Base-by-base conservation (phyloP, 306 rosid genomes). In the Mucuna pruriens region DNA sequence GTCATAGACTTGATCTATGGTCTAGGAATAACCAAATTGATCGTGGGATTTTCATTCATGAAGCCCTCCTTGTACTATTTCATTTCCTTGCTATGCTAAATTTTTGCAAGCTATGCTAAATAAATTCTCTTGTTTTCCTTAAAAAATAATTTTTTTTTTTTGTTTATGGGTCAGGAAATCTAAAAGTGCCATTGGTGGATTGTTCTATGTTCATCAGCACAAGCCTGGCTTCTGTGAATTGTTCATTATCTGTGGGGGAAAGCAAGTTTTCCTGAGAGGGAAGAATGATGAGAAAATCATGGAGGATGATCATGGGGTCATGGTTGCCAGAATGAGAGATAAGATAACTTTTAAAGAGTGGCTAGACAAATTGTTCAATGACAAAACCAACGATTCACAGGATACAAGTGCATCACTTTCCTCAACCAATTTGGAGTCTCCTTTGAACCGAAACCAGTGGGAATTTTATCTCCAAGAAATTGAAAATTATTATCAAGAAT, bases 291-390 rank as follows among this genome's bases (percentile, higher is more conserved):
- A 83, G 74, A 88, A 91, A 85, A 88, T 86, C 71, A 84, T 91
- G 92, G 97, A 92, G 78, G 92, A 95, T 83, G 97, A 89, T 68
- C 80, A 89, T 61, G 97, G 97, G 31, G 89, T 90, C 13, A 80
- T 77, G 77, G 90, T 91, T 36, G 90, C 87, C 1, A 91, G 69
- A 80, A 61, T 78, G 57, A 91, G 85, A 83, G 95, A 89, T 11
- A 95, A 85, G 78, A 13, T 70, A 8, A 77, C 88, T 9, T 85
- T 92, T 22, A 92, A 72, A 70, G 92, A 80, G 54, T 92, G 97
- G 99, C 25, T 95, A 16, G 99, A 86, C 16, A 95, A 85, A 63
- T 78, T 88, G 74, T 89, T 92, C 85, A 60, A 69, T 36, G 97
- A 93, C 44, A 85, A 80, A 48, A 78, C 67, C 60, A 61, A 62